Percentiles rank a stretch among this genome's conserved stretches.
Conservation (phyloP, 2,329 filamentous ascomycete genomes). For the Truncatella angustata region DNA sequence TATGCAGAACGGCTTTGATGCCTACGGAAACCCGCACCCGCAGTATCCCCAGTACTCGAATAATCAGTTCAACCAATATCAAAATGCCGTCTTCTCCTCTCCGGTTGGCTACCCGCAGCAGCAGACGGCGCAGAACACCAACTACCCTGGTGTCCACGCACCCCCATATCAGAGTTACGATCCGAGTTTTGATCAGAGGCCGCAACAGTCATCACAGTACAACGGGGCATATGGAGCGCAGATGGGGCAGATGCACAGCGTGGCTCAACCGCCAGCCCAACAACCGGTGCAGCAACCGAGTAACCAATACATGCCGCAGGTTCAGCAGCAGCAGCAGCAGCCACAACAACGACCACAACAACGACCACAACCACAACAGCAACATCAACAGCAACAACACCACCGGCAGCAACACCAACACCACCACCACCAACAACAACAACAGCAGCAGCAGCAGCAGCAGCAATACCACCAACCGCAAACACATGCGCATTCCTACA, state of each 20-base stretch:
- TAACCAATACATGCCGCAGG: constrained; percentile 8
- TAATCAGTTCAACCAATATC: constrained; percentile 21
- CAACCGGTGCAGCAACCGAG: constrained; percentile 5
- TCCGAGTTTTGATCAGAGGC: constrained; percentile 26
- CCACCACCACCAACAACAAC: background rate
- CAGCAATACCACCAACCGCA: constrained; percentile 11
- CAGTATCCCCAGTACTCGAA: constrained; percentile 24
- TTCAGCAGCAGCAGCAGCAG: constrained; percentile 9
- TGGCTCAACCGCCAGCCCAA: constrained; percentile 10
- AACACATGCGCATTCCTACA: background rate
- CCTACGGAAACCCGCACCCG: constrained; percentile 25
- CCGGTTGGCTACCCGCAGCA: constrained; percentile 19
- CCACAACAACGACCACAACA: constrained; percentile 11
- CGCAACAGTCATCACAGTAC: constrained; percentile 13
- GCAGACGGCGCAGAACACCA: constrained; percentile 21
- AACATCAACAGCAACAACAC: constrained; percentile 11
- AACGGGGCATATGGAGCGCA: constrained; percentile 14
- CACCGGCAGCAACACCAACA: background rate
- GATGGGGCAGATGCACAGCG: constrained; percentile 11
- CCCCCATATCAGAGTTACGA: constrained; percentile 27
- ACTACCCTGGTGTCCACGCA: constrained; percentile 13
- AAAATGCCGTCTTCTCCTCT: constrained; percentile 17
- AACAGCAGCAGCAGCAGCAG: constrained; percentile 13
- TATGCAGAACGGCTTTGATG: constrained; percentile 22
- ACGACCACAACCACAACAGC: constrained; percentile 8